Percentiles rank a stretch among this genome's conserved stretches.
Evolutionary conservation across 2,329 filamentous ascomycete species (phyloP).

Genomic region (Colletotrichum abscissum): DNA sequence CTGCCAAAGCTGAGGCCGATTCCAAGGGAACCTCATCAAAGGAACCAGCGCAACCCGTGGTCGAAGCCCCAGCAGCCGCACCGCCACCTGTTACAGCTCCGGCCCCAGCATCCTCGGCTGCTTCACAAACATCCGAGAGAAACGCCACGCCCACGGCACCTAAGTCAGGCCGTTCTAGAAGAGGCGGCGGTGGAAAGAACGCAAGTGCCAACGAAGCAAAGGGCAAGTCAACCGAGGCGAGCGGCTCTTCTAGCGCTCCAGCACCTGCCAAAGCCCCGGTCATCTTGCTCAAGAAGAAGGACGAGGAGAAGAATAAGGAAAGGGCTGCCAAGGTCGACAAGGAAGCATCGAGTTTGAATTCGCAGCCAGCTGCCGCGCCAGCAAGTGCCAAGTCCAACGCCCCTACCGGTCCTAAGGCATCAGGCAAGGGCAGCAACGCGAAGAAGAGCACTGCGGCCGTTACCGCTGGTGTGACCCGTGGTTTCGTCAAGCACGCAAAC

Average conservation of each 20-base stretch:
- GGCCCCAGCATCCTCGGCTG: constrained; percentile 18
- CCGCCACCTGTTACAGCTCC: constrained; percentile 28
- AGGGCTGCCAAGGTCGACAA: constrained; percentile 28
- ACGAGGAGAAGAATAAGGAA: constrained; percentile 39
- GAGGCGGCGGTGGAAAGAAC: constrained; percentile 49
- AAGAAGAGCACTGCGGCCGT: constrained; percentile 47
- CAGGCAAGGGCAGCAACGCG: constrained; percentile 33
- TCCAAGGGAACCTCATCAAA: constrained; percentile 51
- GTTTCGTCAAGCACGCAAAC: constrained; percentile 86
- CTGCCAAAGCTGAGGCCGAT: constrained; percentile 65
- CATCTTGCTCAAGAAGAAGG: constrained; percentile 54
- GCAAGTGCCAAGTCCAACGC: constrained; percentile 15
- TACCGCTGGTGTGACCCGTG: constrained; percentile 67
- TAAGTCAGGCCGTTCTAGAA: constrained; percentile 37
- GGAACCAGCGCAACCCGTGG: constrained; percentile 38
- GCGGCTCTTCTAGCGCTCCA: constrained; percentile 39
- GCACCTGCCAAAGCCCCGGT: constrained; percentile 48
- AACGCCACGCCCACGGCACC: constrained; percentile 26
- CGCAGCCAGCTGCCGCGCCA: constrained; percentile 11
- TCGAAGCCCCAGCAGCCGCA: constrained; percentile 38
- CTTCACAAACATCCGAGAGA: constrained; percentile 24
- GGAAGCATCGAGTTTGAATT: constrained; percentile 30
- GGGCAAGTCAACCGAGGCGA: constrained; percentile 48
- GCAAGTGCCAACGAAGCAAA: constrained; percentile 47
- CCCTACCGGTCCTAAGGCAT: constrained; percentile 41